Evolutionary conservation across 139 green algal genomes (phyloP).

Genomic region (Closterium sp.): DNA sequence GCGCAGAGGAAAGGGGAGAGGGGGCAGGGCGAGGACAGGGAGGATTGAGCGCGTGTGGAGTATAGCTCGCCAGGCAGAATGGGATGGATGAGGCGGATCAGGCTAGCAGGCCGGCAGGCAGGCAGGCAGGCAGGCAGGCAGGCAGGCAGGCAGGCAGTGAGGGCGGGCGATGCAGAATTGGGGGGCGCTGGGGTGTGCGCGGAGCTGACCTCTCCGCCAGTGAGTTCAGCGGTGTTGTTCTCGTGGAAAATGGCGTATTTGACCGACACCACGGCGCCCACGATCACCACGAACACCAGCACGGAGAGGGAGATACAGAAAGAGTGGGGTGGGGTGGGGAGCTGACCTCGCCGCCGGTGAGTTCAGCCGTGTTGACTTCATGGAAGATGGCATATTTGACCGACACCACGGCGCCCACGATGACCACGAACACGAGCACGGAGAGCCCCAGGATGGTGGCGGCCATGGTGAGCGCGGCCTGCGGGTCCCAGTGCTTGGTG

Average conservation of each 20-base stretch:
- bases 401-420: not conserved
- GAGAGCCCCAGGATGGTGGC: not conserved
- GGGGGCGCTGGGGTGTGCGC: not conserved
- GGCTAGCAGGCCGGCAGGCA: not conserved
- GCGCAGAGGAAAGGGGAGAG: too few relatives aligned
- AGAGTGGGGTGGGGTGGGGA: not conserved
- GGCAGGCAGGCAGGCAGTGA: not conserved
- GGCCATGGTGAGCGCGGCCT: not conserved
- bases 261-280: not conserved
- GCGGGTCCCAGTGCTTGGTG: slow-evolving; percentile 11
- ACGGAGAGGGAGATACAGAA: too few relatives aligned
- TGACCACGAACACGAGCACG: not conserved
- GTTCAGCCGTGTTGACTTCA: not conserved
- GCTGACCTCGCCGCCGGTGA: not conserved
- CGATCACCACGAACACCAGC: not conserved
- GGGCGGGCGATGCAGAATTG: too few relatives aligned
- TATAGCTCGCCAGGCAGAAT: not conserved
- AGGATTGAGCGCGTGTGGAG: not conserved
- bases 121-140: not conserved
- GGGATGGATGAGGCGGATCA: not conserved
- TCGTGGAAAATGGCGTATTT: not conserved
- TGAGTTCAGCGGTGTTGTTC: too few relatives aligned
- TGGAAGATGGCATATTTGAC: not conserved
- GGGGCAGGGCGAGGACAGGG: not conserved
- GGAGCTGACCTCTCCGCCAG: too few relatives aligned